Evolutionary conservation across 2,329 filamentous ascomycete species (phyloP), one percentile per base, ranked within the genome.

Genomic region (Acephala macrosclerotiorum): DNA sequence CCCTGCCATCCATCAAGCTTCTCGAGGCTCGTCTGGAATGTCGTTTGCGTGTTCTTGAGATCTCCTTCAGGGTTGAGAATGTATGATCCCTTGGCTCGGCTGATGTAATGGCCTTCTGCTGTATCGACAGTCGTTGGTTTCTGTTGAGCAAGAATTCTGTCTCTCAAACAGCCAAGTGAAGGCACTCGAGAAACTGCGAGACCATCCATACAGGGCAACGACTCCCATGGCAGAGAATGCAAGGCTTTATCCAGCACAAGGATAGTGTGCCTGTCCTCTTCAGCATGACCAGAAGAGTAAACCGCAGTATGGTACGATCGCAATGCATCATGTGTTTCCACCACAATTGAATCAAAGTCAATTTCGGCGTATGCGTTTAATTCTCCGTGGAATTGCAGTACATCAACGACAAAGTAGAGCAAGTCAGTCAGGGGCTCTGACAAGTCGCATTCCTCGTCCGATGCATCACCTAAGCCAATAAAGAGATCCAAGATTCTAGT

Each of bases 281-380:
- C 69, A 18, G 73, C 74, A 63, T 69, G 74, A 60, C 71, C 71
- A 60, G 72, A 70, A 7, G 78, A 76, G 35, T 80, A 75, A 62
- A 80, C 74, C 22, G 75, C 77, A 26, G 81, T 83, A 73, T 97
- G 90, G 75, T 97, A 97, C 0, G 88, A 86, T 58, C 89, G 87
- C 29, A 99, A 81, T 1, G 94, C 93, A 78, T 97, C 95, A 45
- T 93, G 86, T 0, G 92, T 93, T 72, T 97, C 94, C 45, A 98
- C 85, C 5, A 94, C 89, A 87, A 99, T 96, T 71, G 85, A 81
- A 70, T 99, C 96, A 75, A 98, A 97, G 78, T 98, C 95, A 68
- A 99, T 92, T 80, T 99, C 96, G 73, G 99, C 96, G 78, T 97
- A 97, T 0, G 96, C 96, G 75, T 98, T 99, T 57, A 89, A 87